phyloP scores from a whole-genome alignment of 2,329 filamentous ascomycete species.

The Emergomyces orientalis region DNA sequence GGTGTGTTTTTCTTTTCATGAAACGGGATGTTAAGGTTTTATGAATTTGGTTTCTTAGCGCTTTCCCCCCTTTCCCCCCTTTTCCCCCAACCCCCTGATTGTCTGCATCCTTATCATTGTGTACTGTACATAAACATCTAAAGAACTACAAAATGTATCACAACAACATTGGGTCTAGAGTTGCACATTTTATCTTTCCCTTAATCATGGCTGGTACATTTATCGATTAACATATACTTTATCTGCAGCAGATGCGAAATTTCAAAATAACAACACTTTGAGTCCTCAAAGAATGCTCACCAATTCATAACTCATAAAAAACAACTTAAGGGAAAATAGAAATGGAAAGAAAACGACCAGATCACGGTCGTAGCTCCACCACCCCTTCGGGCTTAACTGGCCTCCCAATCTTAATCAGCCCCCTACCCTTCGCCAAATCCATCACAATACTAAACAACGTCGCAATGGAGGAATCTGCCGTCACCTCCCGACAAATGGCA shows the following conservation, averaged over 20 bases:
- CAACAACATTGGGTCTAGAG: neutral
- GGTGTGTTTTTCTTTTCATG: neutral
- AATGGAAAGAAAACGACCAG: conserved; percentile 3
- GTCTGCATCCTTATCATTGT: neutral
- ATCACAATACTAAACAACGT: conserved; percentile 36
- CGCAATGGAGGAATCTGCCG: conserved; percentile 21
- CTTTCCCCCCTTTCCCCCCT: neutral
- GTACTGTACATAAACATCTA: neutral
- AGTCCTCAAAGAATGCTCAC: neutral
- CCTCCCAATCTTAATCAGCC: conserved; percentile 27
- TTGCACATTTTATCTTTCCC: neutral
- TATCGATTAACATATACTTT: neutral
- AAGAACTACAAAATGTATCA: neutral
- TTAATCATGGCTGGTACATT: neutral
- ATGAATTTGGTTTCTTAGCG: neutral
- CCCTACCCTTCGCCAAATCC: conserved; percentile 27
- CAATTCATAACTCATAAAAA: neutral
- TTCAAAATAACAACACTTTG: neutral
- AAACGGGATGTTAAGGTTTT: neutral
- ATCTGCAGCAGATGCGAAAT: neutral
- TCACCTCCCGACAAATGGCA: conserved; percentile 27
- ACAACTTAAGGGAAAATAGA: conserved; percentile 11
- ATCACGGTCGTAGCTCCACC: conserved; percentile 22
- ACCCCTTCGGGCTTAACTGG: conserved; percentile 23
- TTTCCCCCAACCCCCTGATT: neutral